Evolutionary conservation across 1,284 basidiomycete species (phyloP).

Genomic region (Leccinum fuscescens): DNA sequence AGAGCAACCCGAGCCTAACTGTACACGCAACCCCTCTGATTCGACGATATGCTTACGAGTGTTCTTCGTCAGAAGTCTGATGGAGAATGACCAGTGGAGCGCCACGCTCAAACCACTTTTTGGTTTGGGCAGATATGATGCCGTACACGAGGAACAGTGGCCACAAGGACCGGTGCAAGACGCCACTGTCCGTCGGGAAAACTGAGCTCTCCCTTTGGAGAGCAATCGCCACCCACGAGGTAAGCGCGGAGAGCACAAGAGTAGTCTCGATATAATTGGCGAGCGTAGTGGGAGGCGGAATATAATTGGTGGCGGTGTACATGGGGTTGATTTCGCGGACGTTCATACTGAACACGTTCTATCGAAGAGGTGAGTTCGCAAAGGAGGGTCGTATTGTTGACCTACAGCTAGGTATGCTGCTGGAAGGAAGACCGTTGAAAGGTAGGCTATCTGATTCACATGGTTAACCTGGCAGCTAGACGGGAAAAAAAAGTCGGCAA

Average conservation of each 20-base stretch:
- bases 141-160: constrained; percentile 14
- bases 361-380: constrained; percentile 7
- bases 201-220: constrained; percentile 14
- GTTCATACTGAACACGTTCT: constrained; percentile 35
- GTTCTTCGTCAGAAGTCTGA: neutral
- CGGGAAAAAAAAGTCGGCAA: neutral
- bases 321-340: constrained; percentile 13
- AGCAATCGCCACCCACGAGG: constrained; percentile 19
- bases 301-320: neutral
- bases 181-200: neutral
- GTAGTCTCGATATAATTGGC: constrained; percentile 10
- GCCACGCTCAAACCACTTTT: neutral
- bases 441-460: constrained; percentile 24
- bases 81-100: neutral
- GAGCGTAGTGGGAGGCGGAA: constrained; percentile 6
- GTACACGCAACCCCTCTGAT: neutral
- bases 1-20: neutral
- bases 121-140: neutral
- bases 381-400: constrained; percentile 5
- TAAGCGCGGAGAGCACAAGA: constrained; percentile 15
- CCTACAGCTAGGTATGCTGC: constrained; percentile 37
- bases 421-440: constrained; percentile 30
- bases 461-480: neutral
- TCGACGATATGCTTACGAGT: neutral
- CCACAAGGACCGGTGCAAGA: constrained; percentile 18